phyloP scores from a whole-genome alignment of 345 rosid genomes.

The Moricandia moricandioides region DNA sequence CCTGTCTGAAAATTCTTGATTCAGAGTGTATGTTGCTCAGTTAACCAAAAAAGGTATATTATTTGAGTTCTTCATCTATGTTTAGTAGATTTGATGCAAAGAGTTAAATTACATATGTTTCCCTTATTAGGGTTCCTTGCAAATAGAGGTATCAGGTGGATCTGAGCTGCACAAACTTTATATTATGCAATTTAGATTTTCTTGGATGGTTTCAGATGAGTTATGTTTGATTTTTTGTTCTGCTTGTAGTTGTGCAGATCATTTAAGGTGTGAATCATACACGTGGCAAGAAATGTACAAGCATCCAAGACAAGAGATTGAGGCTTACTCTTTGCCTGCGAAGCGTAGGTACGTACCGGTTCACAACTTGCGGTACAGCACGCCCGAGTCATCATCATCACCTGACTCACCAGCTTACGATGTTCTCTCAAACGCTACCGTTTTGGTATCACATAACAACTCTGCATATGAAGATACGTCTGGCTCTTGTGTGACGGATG shows the following conservation, averaged over 20 bases:
- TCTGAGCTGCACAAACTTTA: slow-evolving; percentile 9
- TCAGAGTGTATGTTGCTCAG: not conserved
- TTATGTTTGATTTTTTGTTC: not conserved
- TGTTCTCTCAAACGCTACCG: slow-evolving; percentile 42
- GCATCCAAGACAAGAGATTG: slow-evolving; percentile 30
- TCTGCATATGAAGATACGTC: slow-evolving; percentile 64
- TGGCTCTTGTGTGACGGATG: slow-evolving; percentile 74
- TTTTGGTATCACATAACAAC: slow-evolving; percentile 22
- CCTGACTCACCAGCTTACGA: slow-evolving; percentile 41
- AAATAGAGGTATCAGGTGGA: not conserved
- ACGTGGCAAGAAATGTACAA: slow-evolving; percentile 21
- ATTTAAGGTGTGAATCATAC: slow-evolving; percentile 3
- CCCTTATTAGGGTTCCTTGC: not conserved
- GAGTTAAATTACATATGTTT: not conserved
- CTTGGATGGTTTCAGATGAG: not conserved
- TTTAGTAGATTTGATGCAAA: slow-evolving; percentile 6
- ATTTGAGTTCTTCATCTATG: not conserved
- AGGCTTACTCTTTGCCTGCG: slow-evolving; percentile 8
- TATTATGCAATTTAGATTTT: not conserved
- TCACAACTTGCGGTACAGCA: slow-evolving; percentile 49
- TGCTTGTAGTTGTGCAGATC: slow-evolving; percentile 17
- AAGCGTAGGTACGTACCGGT: slow-evolving; percentile 31
- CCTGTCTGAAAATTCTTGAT: slow-evolving; percentile 18
- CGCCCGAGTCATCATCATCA: slow-evolving; percentile 61
- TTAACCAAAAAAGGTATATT: slow-evolving; percentile 2